Conservation (phyloP, 768 basidiomycete genomes). For the Tulasnella sp. region DNA sequence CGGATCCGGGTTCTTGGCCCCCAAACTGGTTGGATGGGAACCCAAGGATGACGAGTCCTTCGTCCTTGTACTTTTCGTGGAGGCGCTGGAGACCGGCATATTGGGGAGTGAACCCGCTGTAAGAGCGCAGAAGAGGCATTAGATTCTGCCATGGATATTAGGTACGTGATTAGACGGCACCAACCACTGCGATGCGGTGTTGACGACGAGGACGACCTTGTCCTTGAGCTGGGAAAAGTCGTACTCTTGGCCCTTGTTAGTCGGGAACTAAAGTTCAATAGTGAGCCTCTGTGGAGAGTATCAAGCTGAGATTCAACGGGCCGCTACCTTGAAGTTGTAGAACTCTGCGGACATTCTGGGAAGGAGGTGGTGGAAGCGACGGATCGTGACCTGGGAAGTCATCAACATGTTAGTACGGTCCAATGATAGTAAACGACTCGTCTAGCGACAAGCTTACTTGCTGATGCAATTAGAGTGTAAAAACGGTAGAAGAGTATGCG, state of each 20-base stretch:
- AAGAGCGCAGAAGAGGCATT: not conserved
- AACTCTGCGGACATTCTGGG: constrained; percentile 32
- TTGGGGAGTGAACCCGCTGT: constrained; percentile 67
- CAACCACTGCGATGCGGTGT: constrained; percentile 65
- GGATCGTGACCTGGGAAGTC: not conserved
- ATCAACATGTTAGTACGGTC: not conserved
- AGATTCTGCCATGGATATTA: no score
- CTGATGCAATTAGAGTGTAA: not conserved
- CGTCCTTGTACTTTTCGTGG: constrained; percentile 70
- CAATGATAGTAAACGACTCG: not conserved
- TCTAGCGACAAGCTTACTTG: not conserved
- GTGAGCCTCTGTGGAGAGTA: not conserved
- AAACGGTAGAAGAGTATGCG: not conserved
- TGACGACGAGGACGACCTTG: constrained; percentile 61
- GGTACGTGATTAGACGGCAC: constrained; percentile 14
- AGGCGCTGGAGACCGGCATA: constrained; percentile 62
- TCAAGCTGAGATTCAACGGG: not conserved
- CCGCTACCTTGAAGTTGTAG: constrained; percentile 48
- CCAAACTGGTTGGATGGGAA: constrained; percentile 83
- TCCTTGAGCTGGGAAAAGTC: constrained; percentile 62
- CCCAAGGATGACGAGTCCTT: constrained; percentile 66
- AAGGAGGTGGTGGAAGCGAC: not conserved
- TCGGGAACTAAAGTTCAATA: constrained; percentile 26
- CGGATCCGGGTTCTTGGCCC: constrained; percentile 56
- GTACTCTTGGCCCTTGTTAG: constrained; percentile 40